Percentiles rank a stretch among this genome's conserved stretches.
Evolutionary conservation across 2,329 filamentous ascomycete genomes (phyloP).

Genomic region (Colletotrichum coccodes): DNA sequence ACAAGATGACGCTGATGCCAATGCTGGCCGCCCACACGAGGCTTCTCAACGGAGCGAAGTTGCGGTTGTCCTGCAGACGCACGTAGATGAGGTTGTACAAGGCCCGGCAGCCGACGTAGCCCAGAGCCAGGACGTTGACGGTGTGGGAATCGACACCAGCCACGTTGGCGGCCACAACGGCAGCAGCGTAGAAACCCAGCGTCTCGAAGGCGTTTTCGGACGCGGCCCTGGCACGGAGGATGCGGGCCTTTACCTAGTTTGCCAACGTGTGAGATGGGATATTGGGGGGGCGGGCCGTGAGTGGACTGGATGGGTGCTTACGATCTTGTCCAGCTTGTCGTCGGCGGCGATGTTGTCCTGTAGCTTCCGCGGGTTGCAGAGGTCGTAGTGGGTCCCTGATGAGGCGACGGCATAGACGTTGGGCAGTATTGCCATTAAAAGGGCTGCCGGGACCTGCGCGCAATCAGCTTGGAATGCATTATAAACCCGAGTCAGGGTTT

Average conservation of each 20-base stretch:
- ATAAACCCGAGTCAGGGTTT: slow-evolving; percentile 16
- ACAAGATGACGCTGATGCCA: slow-evolving; percentile 47
- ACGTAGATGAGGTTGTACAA: slow-evolving; percentile 56
- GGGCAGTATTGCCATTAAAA: slow-evolving; percentile 47
- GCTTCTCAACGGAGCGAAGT: slow-evolving; percentile 48
- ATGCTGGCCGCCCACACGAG: slow-evolving; percentile 49
- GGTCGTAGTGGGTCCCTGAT: slow-evolving; percentile 48
- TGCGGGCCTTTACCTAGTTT: slow-evolving; percentile 60
- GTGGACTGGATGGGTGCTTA: slow-evolving; percentile 26
- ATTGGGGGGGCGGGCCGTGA: neutral
- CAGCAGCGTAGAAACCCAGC: slow-evolving; percentile 53
- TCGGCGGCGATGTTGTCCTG: slow-evolving; percentile 43
- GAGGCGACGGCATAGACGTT: slow-evolving; percentile 44
- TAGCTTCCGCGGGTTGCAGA: slow-evolving; percentile 49
- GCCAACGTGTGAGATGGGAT: neutral
- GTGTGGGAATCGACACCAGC: slow-evolving; percentile 47
- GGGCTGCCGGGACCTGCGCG: slow-evolving; percentile 52
- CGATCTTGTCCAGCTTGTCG: slow-evolving; percentile 42
- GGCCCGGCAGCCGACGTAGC: slow-evolving; percentile 51
- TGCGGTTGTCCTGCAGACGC: slow-evolving; percentile 51
- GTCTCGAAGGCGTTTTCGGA: slow-evolving; percentile 56
- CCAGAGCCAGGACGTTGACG: slow-evolving; percentile 51
- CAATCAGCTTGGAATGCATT: neutral
- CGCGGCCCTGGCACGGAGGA: slow-evolving; percentile 63
- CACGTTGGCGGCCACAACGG: slow-evolving; percentile 57